These are phyloP conservation scores for Linum trigynum DNA, from an alignment of 345 rosid genomes.

Conservation along the genomic window DNA sequence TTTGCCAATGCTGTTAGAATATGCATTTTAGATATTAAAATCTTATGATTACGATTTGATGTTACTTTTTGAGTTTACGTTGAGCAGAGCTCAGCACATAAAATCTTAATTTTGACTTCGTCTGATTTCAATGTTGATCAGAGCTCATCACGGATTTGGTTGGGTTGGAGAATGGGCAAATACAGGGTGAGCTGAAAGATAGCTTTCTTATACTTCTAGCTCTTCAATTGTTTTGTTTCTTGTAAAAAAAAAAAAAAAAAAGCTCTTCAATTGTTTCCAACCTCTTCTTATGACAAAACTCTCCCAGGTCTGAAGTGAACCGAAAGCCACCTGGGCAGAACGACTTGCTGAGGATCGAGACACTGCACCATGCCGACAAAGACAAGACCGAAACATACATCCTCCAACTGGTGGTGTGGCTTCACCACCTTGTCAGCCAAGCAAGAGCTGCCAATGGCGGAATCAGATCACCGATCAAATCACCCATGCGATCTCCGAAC, in stretches of 20 bases:
- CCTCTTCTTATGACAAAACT: constrained; percentile 5
- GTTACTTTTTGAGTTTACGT: no score
- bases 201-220: background rate
- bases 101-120: constrained; percentile 11
- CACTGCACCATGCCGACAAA: constrained; percentile 91
- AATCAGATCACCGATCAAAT: constrained; percentile 69
- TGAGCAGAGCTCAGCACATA: no score
- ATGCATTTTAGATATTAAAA: no score
- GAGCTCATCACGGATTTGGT: constrained; percentile 99
- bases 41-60: no score
- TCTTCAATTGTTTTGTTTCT: constrained; percentile 8
- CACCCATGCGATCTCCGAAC: constrained; percentile 76
- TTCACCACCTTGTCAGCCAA: constrained; percentile 77
- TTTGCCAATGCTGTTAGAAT: no score
- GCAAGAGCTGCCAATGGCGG: constrained; percentile 60
- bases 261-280: constrained; percentile 6
- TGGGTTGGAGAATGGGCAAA: constrained; percentile 99
- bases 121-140: constrained; percentile 19
- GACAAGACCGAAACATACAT: constrained; percentile 74
- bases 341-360: constrained; percentile 79
- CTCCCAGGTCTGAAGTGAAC: constrained; percentile 60
- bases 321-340: constrained; percentile 59
- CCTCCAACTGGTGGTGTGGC: constrained; percentile 82
- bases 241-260: background rate
- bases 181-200: constrained; percentile 50